These are phyloP conservation scores for Candida arabinofermentans DNA, from an alignment of 805 yeast genomes.

Conservation along the genomic window DNA sequence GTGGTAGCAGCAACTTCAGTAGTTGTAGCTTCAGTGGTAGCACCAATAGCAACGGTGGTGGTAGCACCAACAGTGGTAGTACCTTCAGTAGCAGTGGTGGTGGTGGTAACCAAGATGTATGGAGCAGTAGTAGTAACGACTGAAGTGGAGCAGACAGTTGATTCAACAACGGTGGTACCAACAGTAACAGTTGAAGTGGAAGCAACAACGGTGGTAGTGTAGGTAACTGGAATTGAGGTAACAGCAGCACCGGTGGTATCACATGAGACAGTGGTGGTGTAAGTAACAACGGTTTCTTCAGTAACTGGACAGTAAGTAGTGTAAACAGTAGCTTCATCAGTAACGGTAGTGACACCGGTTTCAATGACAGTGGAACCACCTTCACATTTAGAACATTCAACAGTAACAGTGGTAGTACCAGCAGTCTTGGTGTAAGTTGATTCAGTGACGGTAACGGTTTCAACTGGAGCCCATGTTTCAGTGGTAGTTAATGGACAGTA, in stretches of 20 bases:
- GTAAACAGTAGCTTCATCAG: conserved; percentile 17
- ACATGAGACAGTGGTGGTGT: conserved; percentile 2
- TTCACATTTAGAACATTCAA: conserved; percentile 21
- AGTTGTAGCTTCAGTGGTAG: conserved; percentile 13
- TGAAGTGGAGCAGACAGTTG: conserved; percentile 17
- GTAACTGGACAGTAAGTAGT: conserved; percentile 35
- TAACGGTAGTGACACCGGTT: conserved; percentile 24
- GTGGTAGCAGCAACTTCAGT: conserved; percentile 14
- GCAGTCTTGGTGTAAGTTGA: background rate
- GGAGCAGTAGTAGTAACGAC: conserved; percentile 18
- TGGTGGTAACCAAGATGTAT: conserved; percentile 20
- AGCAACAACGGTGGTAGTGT: conserved; percentile 22
- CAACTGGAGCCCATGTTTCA: conserved; percentile 17
- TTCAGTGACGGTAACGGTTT: conserved; percentile 4
- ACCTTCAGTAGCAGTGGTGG: conserved; percentile 10
- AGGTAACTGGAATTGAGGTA: conserved; percentile 14
- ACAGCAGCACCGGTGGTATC: conserved; percentile 1
- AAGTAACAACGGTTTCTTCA: conserved; percentile 14
- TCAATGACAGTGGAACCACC: conserved; percentile 9
- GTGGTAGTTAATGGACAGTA: conserved; percentile 31
- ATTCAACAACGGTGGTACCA: conserved; percentile 7
- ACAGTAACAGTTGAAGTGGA: conserved; percentile 8
- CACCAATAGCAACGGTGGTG: conserved; percentile 12
- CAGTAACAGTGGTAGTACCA: conserved; percentile 13
- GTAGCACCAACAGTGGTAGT: conserved; percentile 18